Percentiles rank a stretch among this genome's conserved stretches.
Conservation (phyloP, 2,329 filamentous ascomycete species). For the Epichloe festucae region DNA sequence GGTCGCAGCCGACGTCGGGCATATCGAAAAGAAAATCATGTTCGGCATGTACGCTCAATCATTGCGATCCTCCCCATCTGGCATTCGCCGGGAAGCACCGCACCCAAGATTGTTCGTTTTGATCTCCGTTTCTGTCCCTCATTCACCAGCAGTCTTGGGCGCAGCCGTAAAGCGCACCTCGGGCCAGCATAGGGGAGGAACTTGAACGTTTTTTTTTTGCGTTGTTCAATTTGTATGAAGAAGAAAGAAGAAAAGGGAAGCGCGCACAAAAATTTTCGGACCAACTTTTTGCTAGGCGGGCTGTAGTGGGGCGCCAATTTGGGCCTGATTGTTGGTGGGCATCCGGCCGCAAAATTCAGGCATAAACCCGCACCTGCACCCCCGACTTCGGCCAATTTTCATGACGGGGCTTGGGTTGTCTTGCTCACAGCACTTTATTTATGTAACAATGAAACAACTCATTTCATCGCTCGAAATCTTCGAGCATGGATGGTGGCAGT, state of each 20-base stretch:
- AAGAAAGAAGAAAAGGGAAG: neutral
- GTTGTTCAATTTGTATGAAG: constrained; percentile 30
- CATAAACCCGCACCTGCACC: neutral
- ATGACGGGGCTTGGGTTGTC: neutral
- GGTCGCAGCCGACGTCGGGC: neutral
- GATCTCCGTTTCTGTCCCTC: constrained; percentile 39
- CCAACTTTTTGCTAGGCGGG: constrained; percentile 1
- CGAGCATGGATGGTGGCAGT: no score
- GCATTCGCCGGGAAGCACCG: constrained; percentile 36
- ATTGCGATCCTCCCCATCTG: constrained; percentile 44
- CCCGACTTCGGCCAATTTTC: neutral
- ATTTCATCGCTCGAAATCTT: no score
- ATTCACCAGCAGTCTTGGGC: constrained; percentile 35
- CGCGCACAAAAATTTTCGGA: constrained; percentile 6
- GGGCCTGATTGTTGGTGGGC: neutral
- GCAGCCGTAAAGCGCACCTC: constrained; percentile 29
- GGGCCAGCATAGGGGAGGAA: constrained; percentile 28
- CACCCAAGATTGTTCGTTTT: constrained; percentile 47
- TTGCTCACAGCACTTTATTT: no score
- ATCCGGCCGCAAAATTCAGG: neutral
- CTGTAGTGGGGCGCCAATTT: neutral
- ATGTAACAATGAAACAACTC: no score
- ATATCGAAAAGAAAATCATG: neutral
- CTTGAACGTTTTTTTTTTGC: constrained; percentile 31
- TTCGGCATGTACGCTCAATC: constrained; percentile 40